A percentile compares a stretch with the other conserved stretches of the same genome.
Conservation (phyloP, 768 basidiomycete genomes). For the Plicaturopsis crispa region DNA sequence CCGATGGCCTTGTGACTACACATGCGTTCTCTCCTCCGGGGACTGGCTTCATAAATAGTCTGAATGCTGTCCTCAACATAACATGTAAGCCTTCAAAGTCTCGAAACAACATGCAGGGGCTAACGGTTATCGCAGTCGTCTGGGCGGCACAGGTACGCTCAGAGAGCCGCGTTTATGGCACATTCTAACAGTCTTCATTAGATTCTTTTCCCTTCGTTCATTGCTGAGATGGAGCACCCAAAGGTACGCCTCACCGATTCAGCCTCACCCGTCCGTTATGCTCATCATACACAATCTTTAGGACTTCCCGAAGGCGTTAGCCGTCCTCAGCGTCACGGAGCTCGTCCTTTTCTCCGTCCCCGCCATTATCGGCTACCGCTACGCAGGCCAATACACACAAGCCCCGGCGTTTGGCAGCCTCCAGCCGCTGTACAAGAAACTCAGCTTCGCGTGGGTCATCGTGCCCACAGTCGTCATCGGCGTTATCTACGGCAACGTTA, state of each 20-base stretch:
- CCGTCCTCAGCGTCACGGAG: conserved; percentile 35
- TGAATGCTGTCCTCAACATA: conserved; percentile 28
- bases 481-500: conserved; percentile 34
- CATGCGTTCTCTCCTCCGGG: too few relatives aligned
- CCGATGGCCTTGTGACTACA: too few relatives aligned
- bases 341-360: conserved; percentile 33
- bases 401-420: conserved; percentile 36
- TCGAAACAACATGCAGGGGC: too few relatives aligned
- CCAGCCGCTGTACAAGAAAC: conserved; percentile 29
- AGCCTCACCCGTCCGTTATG: too few relatives aligned
- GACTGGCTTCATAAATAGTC: too few relatives aligned
- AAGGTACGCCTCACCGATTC: too few relatives aligned
- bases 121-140: neutral
- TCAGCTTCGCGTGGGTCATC: conserved; percentile 36
- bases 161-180: conserved; percentile 41
- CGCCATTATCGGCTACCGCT: too few relatives aligned
- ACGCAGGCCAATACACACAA: conserved; percentile 36
- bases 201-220: conserved; percentile 30
- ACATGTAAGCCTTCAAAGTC: conserved; percentile 27
- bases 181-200: conserved; percentile 36
- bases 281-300: conserved; percentile 36
- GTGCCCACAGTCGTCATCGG: conserved; percentile 37
- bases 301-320: conserved; percentile 39
- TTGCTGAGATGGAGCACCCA: neutral
- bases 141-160: neutral